Evolutionary conservation across 495 filamentous ascomycete genomes (phyloP), one percentile per base, ranked within the genome.

Genomic region (Penicillium nucicola): DNA sequence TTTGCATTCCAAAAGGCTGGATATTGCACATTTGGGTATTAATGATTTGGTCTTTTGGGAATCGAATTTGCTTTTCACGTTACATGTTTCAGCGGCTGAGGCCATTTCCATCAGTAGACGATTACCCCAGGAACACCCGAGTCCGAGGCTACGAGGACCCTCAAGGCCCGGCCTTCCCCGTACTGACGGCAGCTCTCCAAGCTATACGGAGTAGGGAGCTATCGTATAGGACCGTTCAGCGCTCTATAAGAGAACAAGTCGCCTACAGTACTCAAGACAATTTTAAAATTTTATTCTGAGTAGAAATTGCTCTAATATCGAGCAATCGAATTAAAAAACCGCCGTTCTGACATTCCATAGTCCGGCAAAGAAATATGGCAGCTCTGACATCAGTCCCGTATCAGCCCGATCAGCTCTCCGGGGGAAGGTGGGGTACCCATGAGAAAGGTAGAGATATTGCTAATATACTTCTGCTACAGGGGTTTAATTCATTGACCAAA

Each of bases 371-470:
- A 22, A 22, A 22, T 22, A 56, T 53, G 51, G 52, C 30, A 57
- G 35, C 50, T 64, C 56, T 77, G 69, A 72, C 69, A 72, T 77
- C 70, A 74, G 69, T 72, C 67, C 73, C 73, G 73, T 69, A 71
- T 70, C 67, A 74, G 70, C 68, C 73, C 70, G 71, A 72, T 61
- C 33, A 58, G 53, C 61, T 62, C 61, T 65, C 66, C 69, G 69
- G 63, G 58, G 52, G 53, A 59, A 46, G 30, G 58, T 45, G 44
- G 48, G 32, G 20, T 37, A 62, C 56, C n/a, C 52, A 2, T 2
- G 2, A 4, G 1, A 1, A 2, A 53, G 12, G 59, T 62, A 57
- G 41, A 23, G 0, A 7, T 14, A 14, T 8, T 9, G 10, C 31
- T 30, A 11, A 41, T 19, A 23, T 58, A 64, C 58, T 18, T 58